Evolutionary conservation across 352 stramenopile species (phyloP).

Genomic region (Phytophthora hybrid): DNA sequence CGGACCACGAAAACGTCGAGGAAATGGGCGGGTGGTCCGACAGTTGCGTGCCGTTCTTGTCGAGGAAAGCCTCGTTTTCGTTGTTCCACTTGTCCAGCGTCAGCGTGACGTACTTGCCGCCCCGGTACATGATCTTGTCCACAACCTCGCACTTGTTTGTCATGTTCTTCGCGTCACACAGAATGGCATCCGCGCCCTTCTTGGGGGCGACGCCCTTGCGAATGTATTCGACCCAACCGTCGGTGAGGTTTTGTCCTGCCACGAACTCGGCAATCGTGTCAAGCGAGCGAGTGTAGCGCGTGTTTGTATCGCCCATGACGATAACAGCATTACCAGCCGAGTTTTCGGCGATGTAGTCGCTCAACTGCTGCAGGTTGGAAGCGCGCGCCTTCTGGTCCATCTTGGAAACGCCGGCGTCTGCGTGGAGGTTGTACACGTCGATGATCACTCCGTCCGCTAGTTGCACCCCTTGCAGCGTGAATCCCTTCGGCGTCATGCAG

Average conservation of each 20-base stretch:
- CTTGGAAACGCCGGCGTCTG: constrained; percentile 44
- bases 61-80: constrained; percentile 51
- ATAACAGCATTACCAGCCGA: constrained; percentile 57
- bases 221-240: constrained; percentile 57
- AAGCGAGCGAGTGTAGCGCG: constrained; percentile 51
- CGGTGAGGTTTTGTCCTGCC: constrained; percentile 40
- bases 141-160: constrained; percentile 62
- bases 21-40: constrained; percentile 65
- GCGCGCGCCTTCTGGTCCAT: constrained; percentile 44
- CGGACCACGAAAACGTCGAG: constrained; percentile 49
- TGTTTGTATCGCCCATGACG: constrained; percentile 69
- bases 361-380: constrained; percentile 56
- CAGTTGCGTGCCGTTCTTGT: constrained; percentile 42
- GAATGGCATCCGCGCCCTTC: constrained; percentile 46
- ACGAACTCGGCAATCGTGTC: constrained; percentile 54
- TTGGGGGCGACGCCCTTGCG: constrained; percentile 44
- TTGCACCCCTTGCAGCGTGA: constrained; percentile 54
- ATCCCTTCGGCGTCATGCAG: constrained; percentile 68
- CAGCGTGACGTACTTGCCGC: constrained; percentile 57
- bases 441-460: constrained; percentile 50
- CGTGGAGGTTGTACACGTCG: constrained; percentile 66
- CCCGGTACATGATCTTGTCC: constrained; percentile 70
- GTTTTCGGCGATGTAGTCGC: constrained; percentile 51
- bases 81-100: constrained; percentile 54
- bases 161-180: constrained; percentile 40